A percentile compares a stretch with the other conserved stretches of the same genome.
Conservation (phyloP, 1,284 basidiomycete species). For the Ustilago vetiveriae region DNA sequence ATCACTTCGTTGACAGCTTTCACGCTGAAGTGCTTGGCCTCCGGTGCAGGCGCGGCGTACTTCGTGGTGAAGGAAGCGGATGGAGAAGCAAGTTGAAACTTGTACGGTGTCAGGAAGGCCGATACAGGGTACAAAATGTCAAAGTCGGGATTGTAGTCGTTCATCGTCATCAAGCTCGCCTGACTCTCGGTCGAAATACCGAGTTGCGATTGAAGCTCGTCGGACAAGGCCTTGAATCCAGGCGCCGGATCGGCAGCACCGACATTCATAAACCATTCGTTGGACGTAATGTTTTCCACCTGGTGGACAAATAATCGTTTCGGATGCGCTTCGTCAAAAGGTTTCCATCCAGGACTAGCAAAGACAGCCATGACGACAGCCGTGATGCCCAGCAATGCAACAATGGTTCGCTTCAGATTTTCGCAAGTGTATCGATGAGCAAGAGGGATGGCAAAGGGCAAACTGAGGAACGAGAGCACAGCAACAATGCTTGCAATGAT, state of each 20-base stretch:
- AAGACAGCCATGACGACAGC: constrained; percentile 72
- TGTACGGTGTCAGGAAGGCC: constrained; percentile 81
- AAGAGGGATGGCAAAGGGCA: constrained; percentile 75
- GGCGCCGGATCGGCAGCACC: constrained; percentile 86
- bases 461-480: constrained; percentile 72
- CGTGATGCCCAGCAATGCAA: constrained; percentile 71
- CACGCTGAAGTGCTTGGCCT: constrained; percentile 71
- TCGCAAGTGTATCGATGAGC: constrained; percentile 75
- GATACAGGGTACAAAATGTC: constrained; percentile 75
- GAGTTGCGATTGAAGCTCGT: constrained; percentile 75
- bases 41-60: constrained; percentile 34
- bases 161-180: constrained; percentile 63
- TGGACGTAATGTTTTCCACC: constrained; percentile 79
- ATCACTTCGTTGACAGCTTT: constrained; percentile 74
- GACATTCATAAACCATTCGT: constrained; percentile 81
- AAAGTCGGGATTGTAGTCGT: constrained; percentile 62
- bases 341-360: constrained; percentile 71
- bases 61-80: constrained; percentile 45
- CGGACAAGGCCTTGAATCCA: constrained; percentile 75
- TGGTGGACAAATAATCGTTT: constrained; percentile 87
- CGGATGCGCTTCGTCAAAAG: constrained; percentile 87
- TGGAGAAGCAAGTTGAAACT: constrained; percentile 73
- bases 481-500: constrained; percentile 78
- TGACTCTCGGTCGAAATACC: constrained; percentile 68
- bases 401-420: constrained; percentile 69